Conservation (phyloP, 225 moss, liverwort and hornwort genomes). For the Straminergon stramineum region DNA sequence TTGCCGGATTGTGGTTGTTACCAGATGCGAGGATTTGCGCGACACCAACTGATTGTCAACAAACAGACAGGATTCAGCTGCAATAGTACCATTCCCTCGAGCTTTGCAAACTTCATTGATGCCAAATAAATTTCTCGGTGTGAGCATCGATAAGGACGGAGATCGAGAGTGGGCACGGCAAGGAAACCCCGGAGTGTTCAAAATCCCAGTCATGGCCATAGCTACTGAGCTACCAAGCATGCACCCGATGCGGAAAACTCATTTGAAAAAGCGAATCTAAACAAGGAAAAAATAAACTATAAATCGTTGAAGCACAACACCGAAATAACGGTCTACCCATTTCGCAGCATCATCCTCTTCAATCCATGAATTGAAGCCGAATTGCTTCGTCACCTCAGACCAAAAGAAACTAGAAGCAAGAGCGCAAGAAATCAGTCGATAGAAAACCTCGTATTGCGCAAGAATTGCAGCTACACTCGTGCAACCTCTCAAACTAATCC, state of each 20-base stretch:
- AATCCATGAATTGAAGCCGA: background rate
- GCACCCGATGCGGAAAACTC: slow-evolving; percentile 6
- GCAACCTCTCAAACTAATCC: background rate
- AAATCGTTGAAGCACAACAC: background rate
- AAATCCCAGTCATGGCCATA: slow-evolving; percentile 16
- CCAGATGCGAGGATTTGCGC: background rate
- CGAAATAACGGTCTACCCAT: background rate
- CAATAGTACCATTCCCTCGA: background rate
- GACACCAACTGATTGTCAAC: background rate
- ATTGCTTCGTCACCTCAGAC: background rate
- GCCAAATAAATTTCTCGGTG: background rate
- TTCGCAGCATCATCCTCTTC: background rate
- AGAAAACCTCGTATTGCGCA: background rate
- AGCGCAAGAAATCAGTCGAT: background rate
- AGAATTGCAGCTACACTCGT: background rate
- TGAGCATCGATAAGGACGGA: background rate
- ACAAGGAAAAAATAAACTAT: background rate
- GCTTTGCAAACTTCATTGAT: background rate
- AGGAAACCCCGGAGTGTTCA: slow-evolving; percentile 1
- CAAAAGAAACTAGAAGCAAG: background rate
- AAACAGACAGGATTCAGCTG: background rate
- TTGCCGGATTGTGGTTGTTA: background rate
- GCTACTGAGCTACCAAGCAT: background rate
- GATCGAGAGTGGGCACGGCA: background rate
- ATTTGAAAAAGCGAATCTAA: background rate